These are phyloP conservation scores for Xanthoconium separans DNA, from an alignment of 1,284 basidiomycete species.

Conservation along the genomic window DNA sequence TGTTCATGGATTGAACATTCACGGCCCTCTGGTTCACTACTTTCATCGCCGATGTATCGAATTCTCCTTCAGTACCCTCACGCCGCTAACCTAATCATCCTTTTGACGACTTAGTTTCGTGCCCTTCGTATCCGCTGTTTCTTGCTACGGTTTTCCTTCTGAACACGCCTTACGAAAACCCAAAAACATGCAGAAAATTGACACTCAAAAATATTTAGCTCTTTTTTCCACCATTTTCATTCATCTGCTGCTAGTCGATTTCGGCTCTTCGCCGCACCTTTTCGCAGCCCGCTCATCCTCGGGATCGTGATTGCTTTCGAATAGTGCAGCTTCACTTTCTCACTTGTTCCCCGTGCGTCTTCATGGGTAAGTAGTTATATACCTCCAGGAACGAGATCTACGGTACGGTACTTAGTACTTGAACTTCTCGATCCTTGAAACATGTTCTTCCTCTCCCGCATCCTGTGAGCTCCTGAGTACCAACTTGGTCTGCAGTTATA, in stretches of 20 bases:
- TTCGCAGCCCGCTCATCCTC: slow-evolving; percentile 3
- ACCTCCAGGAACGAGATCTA: slow-evolving; percentile 10
- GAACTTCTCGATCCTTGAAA: slow-evolving; percentile 7
- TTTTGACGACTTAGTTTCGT: slow-evolving; percentile 33
- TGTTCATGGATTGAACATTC: slow-evolving; percentile 41
- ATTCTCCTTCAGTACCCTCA: slow-evolving; percentile 34
- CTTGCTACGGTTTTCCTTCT: slow-evolving; percentile 35
- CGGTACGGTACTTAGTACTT: slow-evolving; percentile 24
- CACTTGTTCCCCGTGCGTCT: slow-evolving; percentile 22
- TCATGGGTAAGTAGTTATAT: slow-evolving; percentile 48
- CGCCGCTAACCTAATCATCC: slow-evolving; percentile 36
- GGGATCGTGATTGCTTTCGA: slow-evolving; percentile 19
- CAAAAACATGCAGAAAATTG: slow-evolving; percentile 51
- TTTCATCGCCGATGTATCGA: slow-evolving; percentile 34
- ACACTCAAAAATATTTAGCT: slow-evolving; percentile 45
- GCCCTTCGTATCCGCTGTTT: slow-evolving; percentile 32
- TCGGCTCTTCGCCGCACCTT: slow-evolving; percentile 28
- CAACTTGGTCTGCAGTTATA: neutral
- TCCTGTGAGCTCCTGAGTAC: neutral
- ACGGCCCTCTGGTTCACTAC: slow-evolving; percentile 25
- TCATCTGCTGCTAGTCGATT: slow-evolving; percentile 22
- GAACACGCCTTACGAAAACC: slow-evolving; percentile 39
- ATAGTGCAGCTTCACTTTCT: slow-evolving; percentile 25
- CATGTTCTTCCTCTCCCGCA: neutral
- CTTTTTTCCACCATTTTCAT: slow-evolving; percentile 22